Evolutionary conservation across 257 asterid genomes (phyloP).

Genomic region (Marsdenia floribunda): DNA sequence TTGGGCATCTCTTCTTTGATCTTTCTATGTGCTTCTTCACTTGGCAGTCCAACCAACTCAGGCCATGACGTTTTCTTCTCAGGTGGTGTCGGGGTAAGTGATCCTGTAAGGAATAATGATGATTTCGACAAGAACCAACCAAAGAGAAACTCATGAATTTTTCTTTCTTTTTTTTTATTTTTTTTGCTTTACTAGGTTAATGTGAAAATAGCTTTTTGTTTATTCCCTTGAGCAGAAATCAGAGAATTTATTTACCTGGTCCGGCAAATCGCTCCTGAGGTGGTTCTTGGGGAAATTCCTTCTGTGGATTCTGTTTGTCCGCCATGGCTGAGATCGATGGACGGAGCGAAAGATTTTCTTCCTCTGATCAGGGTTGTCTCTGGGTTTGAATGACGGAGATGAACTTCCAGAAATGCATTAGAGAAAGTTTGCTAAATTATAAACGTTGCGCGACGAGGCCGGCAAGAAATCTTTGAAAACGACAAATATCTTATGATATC

Average conservation of each 20-base stretch:
- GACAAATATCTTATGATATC: not conserved
- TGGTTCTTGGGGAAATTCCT: constrained; percentile 7
- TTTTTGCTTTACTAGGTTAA: not conserved
- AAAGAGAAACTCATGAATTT: too few species aligned
- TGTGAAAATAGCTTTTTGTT: not conserved
- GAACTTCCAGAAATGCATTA: not conserved
- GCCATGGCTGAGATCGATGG: constrained; percentile 4
- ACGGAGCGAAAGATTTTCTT: not conserved
- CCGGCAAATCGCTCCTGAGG: constrained; percentile 7
- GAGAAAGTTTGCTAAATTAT: not conserved
- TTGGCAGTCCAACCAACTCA: constrained; percentile 43
- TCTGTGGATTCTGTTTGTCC: constrained; percentile 4
- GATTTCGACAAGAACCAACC: too few species aligned
- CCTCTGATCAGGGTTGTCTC: not conserved
- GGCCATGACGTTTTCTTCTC: constrained; percentile 49
- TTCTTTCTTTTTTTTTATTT: not conserved
- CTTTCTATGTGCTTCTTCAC: constrained; percentile 46
- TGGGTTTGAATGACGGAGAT: not conserved
- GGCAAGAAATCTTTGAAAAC: not conserved
- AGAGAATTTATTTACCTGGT: constrained; percentile 13
- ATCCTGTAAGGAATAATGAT: not conserved
- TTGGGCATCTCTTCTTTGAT: constrained; percentile 38
- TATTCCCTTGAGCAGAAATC: not conserved
- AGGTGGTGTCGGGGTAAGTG: not conserved
- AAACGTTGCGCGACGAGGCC: not conserved